These are phyloP conservation scores for Arthrinium puccinioides DNA, from an alignment of 2,329 filamentous ascomycete species.

Conservation along the genomic window DNA sequence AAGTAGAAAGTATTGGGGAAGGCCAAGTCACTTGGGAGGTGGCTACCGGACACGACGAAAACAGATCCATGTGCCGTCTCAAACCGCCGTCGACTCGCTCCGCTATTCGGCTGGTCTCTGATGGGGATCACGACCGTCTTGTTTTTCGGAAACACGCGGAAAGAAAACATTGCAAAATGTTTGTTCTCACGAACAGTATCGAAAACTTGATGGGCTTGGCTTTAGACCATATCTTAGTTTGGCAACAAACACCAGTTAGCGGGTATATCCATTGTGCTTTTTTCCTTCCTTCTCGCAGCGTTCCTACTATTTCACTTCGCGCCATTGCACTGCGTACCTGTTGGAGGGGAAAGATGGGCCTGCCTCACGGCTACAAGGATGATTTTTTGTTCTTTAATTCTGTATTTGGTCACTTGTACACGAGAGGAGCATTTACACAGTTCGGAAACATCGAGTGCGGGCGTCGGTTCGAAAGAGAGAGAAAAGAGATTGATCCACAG, in stretches of 20 bases:
- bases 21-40: too few relatives aligned
- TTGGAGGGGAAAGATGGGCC: background rate
- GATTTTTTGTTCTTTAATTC: background rate
- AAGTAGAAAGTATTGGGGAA: too few relatives aligned
- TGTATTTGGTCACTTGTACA: background rate
- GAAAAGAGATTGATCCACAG: background rate
- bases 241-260: conserved; percentile 19
- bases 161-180: too few relatives aligned
- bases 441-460: background rate
- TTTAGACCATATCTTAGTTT: conserved; percentile 19
- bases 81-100: too few relatives aligned
- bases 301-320: background rate
- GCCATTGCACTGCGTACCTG: background rate
- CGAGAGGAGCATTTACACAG: background rate
- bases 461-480: background rate
- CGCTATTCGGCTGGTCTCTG: conserved; percentile 2
- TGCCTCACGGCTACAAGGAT: conserved; percentile 3
- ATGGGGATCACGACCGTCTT: too few relatives aligned
- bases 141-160: too few relatives aligned
- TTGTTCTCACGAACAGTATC: too few relatives aligned
- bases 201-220: too few relatives aligned
- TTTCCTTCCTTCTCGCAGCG: conserved; percentile 1
- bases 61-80: too few relatives aligned
- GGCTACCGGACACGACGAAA: too few relatives aligned
- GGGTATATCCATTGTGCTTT: conserved; percentile 16